Evolutionary conservation across 2,329 filamentous ascomycete species (phyloP).

Genomic region (Penicillium palitans): DNA sequence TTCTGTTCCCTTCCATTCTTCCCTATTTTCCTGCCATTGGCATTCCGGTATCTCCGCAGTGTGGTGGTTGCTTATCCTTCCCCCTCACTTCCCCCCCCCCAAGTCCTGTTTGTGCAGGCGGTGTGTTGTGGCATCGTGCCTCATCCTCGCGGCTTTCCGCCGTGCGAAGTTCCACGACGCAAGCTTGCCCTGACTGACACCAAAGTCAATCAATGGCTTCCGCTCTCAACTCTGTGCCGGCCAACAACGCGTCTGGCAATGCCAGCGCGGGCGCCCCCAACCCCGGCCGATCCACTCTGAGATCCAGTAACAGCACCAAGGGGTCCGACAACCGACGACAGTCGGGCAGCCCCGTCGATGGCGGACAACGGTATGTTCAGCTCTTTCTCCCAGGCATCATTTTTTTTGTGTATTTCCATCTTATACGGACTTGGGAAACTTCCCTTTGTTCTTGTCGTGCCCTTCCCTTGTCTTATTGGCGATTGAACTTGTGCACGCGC

Average conservation of each 20-base stretch:
- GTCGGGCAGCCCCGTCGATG: constrained; percentile 56
- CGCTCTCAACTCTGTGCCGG: constrained; percentile 39
- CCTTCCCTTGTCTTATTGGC: background rate
- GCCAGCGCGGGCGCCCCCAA: constrained; percentile 40
- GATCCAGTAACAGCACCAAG: constrained; percentile 53
- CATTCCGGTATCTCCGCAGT: constrained; percentile 5
- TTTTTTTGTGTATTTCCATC: background rate
- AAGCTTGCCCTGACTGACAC: constrained; percentile 33
- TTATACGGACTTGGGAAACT: background rate
- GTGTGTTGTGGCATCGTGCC: constrained; percentile 40
- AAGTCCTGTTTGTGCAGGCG: constrained; percentile 37
- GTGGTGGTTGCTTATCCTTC: constrained; percentile 14
- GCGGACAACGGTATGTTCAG: constrained; percentile 54
- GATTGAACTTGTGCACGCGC: constrained; percentile 18
- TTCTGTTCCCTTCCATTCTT: constrained; percentile 3
- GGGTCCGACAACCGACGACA: constrained; percentile 57
- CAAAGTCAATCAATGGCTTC: constrained; percentile 44
- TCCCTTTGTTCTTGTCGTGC: constrained; percentile 6
- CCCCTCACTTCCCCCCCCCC: constrained; percentile 14
- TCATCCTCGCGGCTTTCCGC: constrained; percentile 36
- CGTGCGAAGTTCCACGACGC: constrained; percentile 39
- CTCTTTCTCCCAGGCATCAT: constrained; percentile 3
- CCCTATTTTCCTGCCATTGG: constrained; percentile 11
- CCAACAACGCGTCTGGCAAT: constrained; percentile 42
- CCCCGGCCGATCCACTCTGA: constrained; percentile 48